Base-by-base conservation (phyloP, 768 basidiomycete genomes). In the Rhodosporidiobolus odoratus region DNA sequence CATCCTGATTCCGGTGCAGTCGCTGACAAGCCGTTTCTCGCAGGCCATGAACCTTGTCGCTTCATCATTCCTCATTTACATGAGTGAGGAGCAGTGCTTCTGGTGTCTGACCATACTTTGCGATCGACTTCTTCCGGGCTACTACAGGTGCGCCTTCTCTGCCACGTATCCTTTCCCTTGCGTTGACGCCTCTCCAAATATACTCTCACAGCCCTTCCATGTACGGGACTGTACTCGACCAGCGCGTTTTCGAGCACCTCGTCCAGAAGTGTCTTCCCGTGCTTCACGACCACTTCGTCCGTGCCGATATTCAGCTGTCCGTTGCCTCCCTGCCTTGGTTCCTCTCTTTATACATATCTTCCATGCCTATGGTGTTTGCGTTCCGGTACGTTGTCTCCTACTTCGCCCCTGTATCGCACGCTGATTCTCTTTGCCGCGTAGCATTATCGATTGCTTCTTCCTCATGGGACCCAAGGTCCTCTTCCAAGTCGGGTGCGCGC, bases 301-400 rank as follows among this genome's bases (percentile, higher is more conserved):
- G 79, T 23, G 92, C 95, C 41, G 95, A 99, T 76, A 94, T 99
- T 12, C 95, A 98, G 76, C 85, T 99, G 23, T 95, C 92, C 3
- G 94, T 99, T 23, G 95, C 95, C 0, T 96, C 93, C 2, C 80
- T 99, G 35, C 95, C 95, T 41, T 99, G 95, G 95, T 99, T 99
- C 84, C 81, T 99, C 79, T 96, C 93, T 76, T 82, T 98, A 86
- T 97, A 79, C 76, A 93, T 85, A 65, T 76, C 75, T 53, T 80
- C 74, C 25, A 77, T 78, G 74, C 78, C 69, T 2, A 89, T 98
- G 86, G 87, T 99, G 50, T 99, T 98, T 77, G 95, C 95, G 0
- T 99, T 96, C 83, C 87, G 96, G 72, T 75, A 32, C 47, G 74
- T 35, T 10, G 1, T 13, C 60, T 32, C 6, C n/a, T 38, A 35